phyloP scores from a whole-genome alignment of 2,329 filamentous ascomycete genomes.

The Ploettnerulaceae sp. region DNA sequence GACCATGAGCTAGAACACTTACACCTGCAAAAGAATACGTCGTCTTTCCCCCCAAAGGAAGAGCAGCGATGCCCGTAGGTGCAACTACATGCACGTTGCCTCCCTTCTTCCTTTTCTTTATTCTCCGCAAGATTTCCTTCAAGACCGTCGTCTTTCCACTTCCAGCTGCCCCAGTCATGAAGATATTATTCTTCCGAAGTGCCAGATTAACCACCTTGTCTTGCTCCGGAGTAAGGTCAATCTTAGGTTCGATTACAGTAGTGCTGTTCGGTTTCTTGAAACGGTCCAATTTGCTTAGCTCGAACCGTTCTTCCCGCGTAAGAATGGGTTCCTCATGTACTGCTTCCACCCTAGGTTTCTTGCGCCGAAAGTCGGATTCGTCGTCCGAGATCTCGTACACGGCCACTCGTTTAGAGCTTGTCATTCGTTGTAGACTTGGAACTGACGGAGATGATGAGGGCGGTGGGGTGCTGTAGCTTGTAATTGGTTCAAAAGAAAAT shows the following conservation, averaged over 20 bases:
- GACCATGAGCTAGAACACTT: too few species aligned
- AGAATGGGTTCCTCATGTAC: background rate
- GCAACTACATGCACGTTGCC: constrained; percentile 28
- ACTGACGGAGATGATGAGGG: background rate
- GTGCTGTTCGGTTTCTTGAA: background rate
- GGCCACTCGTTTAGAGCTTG: too few species aligned
- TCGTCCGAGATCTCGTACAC: background rate
- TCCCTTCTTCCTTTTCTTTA: constrained; percentile 1
- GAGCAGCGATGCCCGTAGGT: constrained; percentile 29
- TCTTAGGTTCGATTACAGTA: background rate
- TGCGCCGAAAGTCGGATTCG: background rate
- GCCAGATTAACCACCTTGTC: constrained; percentile 25
- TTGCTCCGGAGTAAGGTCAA: constrained; percentile 25
- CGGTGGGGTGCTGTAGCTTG: background rate
- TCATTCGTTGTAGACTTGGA: background rate
- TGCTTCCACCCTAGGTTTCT: background rate
- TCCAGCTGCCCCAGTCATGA: constrained; percentile 31
- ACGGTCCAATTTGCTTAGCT: background rate
- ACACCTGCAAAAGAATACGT: constrained; percentile 28
- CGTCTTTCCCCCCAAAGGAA: constrained; percentile 27
- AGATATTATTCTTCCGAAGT: constrained; percentile 27
- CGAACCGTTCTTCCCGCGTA: background rate
- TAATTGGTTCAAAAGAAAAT: background rate
- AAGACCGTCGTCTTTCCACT: constrained; percentile 28
- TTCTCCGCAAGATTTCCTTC: constrained; percentile 19